These are phyloP conservation scores for Candida labiduridarum DNA, from an alignment of 1,139 yeast genomes.

Conservation along the genomic window DNA sequence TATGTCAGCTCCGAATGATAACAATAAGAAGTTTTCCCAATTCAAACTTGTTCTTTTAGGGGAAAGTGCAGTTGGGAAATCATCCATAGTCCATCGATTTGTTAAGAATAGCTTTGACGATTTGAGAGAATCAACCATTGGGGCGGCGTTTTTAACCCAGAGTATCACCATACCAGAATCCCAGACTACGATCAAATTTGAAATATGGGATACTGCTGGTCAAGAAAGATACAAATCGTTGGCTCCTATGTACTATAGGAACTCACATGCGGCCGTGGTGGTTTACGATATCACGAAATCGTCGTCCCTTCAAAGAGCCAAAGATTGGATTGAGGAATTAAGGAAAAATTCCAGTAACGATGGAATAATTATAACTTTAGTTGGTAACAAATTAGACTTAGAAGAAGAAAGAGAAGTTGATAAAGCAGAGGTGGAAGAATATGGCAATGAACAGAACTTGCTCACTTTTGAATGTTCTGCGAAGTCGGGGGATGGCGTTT, in stretches of 20 bases:
- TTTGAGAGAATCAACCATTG: conserved; percentile 91
- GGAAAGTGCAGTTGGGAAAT: conserved; percentile 53
- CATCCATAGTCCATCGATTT: conserved; percentile 48
- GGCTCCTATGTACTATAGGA: conserved; percentile 53
- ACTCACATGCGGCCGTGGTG: conserved; percentile 44
- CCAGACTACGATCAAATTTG: conserved; percentile 44
- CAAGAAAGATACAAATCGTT: conserved; percentile 50
- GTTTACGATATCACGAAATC: conserved; percentile 35
- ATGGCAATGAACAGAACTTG: conserved; percentile 30
- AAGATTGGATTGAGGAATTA: conserved; percentile 94
- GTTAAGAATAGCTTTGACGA: conserved; percentile 86
- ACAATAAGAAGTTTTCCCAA: conserved; percentile 33
- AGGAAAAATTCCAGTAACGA: conserved; percentile 75
- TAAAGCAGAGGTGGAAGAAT: conserved; percentile 37
- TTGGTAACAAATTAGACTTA: conserved; percentile 86
- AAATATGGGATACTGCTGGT: conserved; percentile 56
- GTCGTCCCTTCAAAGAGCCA: conserved; percentile 79
- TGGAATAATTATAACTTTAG: conserved; percentile 84
- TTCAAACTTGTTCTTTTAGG: conserved; percentile 50
- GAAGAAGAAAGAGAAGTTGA: conserved; percentile 52
- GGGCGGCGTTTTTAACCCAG: conserved; percentile 96
- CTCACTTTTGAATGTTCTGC: conserved; percentile 48
- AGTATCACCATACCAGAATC: conserved; percentile 55
- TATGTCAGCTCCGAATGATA: conserved; percentile 3
- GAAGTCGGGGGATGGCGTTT: conserved; percentile 48